A percentile compares a stretch with the other conserved stretches of the same genome.
Evolutionary conservation across 1,284 basidiomycete genomes (phyloP).

Genomic region (Wallemia ichthyophaga): DNA sequence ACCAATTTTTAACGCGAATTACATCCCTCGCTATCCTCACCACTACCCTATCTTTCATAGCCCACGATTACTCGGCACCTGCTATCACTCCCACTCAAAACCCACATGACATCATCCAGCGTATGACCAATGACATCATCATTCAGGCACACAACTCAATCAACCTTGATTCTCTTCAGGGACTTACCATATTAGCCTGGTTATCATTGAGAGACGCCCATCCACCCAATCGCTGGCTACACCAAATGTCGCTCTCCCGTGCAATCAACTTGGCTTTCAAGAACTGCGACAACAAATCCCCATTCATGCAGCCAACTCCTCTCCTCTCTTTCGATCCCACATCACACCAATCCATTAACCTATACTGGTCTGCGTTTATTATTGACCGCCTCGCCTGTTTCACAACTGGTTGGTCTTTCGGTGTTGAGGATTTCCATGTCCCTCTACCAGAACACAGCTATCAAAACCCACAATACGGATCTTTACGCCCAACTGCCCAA

Average conservation of each 20-base stretch:
- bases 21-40: no score
- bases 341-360: background rate
- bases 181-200: background rate
- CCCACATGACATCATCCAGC: no score
- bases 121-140: background rate
- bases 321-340: background rate
- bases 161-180: background rate
- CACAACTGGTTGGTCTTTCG: background rate
- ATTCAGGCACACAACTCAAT: background rate
- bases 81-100: no score
- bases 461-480: background rate
- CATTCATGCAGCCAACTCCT: background rate
- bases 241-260: background rate
- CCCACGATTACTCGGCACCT: no score
- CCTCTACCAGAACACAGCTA: background rate
- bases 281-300: background rate
- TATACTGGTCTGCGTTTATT: background rate
- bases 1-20: no score
- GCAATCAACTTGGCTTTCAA: background rate
- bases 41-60: no score
- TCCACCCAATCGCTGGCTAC: background rate
- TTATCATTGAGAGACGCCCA: background rate
- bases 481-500: background rate
- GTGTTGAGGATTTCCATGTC: background rate
- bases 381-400: background rate